Base-by-base conservation (phyloP, 78 protist genomes). In the Reticulomyxa filosa region DNA sequence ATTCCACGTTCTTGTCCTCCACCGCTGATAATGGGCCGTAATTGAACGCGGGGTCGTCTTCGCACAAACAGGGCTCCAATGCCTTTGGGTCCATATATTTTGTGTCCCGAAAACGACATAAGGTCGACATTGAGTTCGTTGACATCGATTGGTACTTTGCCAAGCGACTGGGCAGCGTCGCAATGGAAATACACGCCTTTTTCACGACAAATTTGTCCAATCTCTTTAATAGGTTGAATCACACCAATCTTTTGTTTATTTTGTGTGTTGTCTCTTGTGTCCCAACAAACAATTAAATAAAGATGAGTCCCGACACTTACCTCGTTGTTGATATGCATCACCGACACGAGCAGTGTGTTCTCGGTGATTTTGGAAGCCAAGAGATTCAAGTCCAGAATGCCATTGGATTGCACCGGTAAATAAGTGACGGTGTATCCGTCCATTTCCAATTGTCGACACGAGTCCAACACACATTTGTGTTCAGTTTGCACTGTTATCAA, bases 261-360 rank as follows among this genome's bases (percentile, higher is more conserved):
- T n/a, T n/a, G n/a, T n/a, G n/a, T n/a, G n/a, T n/a, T n/a, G n/a
- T n/a, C n/a, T n/a, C n/a, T n/a, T n/a, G n/a, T n/a, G n/a, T n/a
- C n/a, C n/a, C n/a, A n/a, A n/a, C n/a, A n/a, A n/a, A n/a, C n/a
- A n/a, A n/a, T n/a, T n/a, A n/a, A n/a, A n/a, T n/a, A n/a, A n/a
- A n/a, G n/a, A n/a, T n/a, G n/a, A n/a, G n/a, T n/a, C n/a, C n/a
- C n/a, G n/a, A n/a, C 92, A 37, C 98, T 96, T 42, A 94, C 90
- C 67, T 94, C 98, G 73, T 94, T 94, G 82, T 94, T 87, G n/a
- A 87, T 92, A 10, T 83, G 73, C 98, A 94, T 94, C 57, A 90
- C 46, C 11, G 91, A 76, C 22, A 91, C 93, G 46, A 94, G 74
- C 2, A 59, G 74, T 0, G 98, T 94, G 37, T 90, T 83, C n/a